Evolutionary conservation across 768 basidiomycete species (phyloP).

Genomic region (Cystobasidium onofrii): DNA sequence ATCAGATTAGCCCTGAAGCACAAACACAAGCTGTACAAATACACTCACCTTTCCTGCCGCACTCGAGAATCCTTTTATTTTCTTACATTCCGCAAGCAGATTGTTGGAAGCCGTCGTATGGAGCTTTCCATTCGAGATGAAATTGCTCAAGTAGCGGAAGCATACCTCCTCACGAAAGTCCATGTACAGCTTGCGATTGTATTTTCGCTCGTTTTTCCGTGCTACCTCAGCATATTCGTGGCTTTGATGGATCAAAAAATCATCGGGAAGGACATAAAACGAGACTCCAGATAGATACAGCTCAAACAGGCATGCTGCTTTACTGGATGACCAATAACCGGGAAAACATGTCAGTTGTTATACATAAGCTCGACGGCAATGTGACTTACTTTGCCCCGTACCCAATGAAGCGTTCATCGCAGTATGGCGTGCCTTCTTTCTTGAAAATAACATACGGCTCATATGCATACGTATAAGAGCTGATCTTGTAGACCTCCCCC

Average conservation of each 20-base stretch:
- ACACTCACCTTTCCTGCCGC: conserved; percentile 3
- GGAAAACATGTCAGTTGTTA: too few species aligned
- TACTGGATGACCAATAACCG: conserved; percentile 55
- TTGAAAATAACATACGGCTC: conserved; percentile 81
- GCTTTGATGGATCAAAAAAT: conserved; percentile 81
- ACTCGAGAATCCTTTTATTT: conserved; percentile 40
- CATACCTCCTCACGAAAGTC: conserved; percentile 74
- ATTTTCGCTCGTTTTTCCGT: conserved; percentile 63
- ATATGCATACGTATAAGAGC: conserved; percentile 68
- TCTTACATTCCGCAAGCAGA: conserved; percentile 45
- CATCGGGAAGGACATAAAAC: conserved; percentile 74
- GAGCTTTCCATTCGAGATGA: conserved; percentile 53
- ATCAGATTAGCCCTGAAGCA: not conserved
- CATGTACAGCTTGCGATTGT: conserved; percentile 66
- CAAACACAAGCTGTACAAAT: not conserved
- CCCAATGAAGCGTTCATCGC: conserved; percentile 81
- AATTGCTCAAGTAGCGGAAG: conserved; percentile 60
- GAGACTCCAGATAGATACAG: conserved; percentile 79
- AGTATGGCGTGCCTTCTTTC: conserved; percentile 69
- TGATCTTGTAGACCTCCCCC: conserved; percentile 63
- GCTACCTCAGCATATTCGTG: conserved; percentile 70
- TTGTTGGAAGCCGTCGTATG: conserved; percentile 54
- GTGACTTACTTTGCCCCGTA: conserved; percentile 59
- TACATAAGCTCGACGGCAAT: too few species aligned
- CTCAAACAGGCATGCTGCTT: conserved; percentile 83